Base-by-base conservation (phyloP, 306 rosid genomes). In the Luffa aegyptiaca region DNA sequence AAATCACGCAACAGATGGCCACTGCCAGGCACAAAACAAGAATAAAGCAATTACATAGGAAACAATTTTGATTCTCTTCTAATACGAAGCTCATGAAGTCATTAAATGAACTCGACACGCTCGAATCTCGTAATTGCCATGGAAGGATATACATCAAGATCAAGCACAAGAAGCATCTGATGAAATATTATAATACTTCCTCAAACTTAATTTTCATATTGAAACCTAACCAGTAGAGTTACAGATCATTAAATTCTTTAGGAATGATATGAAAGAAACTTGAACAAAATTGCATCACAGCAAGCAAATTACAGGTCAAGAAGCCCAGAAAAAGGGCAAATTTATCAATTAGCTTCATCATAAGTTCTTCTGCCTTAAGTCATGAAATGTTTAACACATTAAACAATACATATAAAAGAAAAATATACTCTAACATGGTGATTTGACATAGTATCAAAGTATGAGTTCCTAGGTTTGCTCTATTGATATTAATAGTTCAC, bases 1-100 rank as follows among this genome's bases (percentile, higher is more conserved):
- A 59, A 82, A 49, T 88, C 93, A 90, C 77, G 81, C 92, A 92
- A 83, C 80, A 81, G 55, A 65, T 49, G 78, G 77, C 79, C 75
- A 82, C 92, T 89, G 92, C 87, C 57, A 84, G 57, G 57, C 16
- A 70, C 12, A 17, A 52, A 49, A 48, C 44, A 49, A 73, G 58
- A 11, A 21, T 46, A 46, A 45, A 49, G 46, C 46, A 74, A 51
- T 74, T 51, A 51, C 57, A 74, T 51, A 16, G 14, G 78, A 75
- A 75, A 52, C 21, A 9, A 49, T 75, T 52, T 0, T 3, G 17
- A 75, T 35, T 75, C 33, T 35, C 78, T 52, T 35, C 16, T 5
- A 10, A 35, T 33, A 75, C 35, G 5, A 75, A 35, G 35, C 39
- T 53, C 48, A 1, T 33, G 45, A 51, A 52, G 17, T 74, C n/a